These are phyloP conservation scores for Mucor mucedo DNA, from an alignment of 371 early-diverging fungal genomes.

Conservation along the genomic window DNA sequence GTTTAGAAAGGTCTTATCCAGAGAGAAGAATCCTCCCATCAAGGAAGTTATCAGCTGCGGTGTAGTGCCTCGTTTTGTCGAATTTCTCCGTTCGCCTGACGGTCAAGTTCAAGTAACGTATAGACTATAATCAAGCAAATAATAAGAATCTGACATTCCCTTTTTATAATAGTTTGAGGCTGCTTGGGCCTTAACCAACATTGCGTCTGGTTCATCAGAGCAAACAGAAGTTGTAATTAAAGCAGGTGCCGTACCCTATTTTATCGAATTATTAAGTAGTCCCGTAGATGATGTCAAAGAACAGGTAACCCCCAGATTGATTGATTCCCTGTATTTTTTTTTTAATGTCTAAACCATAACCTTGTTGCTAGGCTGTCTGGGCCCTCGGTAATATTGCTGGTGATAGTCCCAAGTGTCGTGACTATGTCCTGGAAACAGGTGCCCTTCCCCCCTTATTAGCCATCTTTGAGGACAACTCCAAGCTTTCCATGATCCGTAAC, in stretches of 20 bases:
- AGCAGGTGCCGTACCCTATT: slow-evolving; percentile 89
- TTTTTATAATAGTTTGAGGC: slow-evolving; percentile 89
- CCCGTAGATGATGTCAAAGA: slow-evolving; percentile 92
- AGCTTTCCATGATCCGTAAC: slow-evolving; percentile 95
- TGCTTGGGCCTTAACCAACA: slow-evolving; percentile 99
- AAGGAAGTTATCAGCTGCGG: slow-evolving; percentile 95
- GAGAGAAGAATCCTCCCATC: slow-evolving; percentile 98
- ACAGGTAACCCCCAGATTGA: slow-evolving; percentile 64
- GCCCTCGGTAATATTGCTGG: slow-evolving; percentile 99
- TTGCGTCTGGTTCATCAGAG: slow-evolving; percentile 96
- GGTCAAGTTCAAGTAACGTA: slow-evolving; percentile 81
- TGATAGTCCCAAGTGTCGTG: slow-evolving; percentile 95
- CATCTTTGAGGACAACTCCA: slow-evolving; percentile 86
- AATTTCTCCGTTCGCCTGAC: slow-evolving; percentile 83
- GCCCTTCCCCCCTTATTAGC: slow-evolving; percentile 85
- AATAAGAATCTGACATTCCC: background rate
- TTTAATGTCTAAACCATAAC: background rate
- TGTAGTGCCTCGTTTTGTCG: slow-evolving; percentile 95
- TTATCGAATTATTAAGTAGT: slow-evolving; percentile 90
- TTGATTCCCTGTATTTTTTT: background rate
- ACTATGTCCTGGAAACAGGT: slow-evolving; percentile 87
- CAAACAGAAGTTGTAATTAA: slow-evolving; percentile 97
- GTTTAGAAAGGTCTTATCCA: slow-evolving; percentile 96
- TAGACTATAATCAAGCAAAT: background rate
- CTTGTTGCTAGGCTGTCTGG: slow-evolving; percentile 92